Conservation (phyloP, 345 rosid species). For the Salix purpurea region DNA sequence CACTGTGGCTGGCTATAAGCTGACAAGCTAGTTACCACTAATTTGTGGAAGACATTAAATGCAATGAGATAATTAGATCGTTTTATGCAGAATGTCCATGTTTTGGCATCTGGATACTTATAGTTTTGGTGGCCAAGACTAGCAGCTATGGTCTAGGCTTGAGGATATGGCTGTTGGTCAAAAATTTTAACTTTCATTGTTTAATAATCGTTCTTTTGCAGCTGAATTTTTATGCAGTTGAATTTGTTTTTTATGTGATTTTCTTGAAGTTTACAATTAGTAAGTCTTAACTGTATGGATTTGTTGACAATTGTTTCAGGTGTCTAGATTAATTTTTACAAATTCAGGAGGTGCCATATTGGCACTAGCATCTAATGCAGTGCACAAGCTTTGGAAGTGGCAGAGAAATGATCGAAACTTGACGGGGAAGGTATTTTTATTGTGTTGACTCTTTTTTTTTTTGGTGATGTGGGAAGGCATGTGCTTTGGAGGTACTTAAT, state of each 20-base stretch:
- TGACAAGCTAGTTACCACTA: background rate
- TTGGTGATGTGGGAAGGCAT: background rate
- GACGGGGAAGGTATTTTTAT: conserved; percentile 41
- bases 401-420: conserved; percentile 48
- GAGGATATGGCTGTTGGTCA: background rate
- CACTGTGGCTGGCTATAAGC: background rate
- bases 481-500: background rate
- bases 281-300: background rate
- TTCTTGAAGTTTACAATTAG: background rate
- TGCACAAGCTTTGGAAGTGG: conserved; percentile 92
- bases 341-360: conserved; percentile 70
- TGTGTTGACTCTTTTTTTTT: background rate
- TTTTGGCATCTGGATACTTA: background rate
- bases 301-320: conserved; percentile 40
- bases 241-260: background rate
- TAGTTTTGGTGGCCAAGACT: background rate
- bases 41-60: background rate
- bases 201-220: background rate
- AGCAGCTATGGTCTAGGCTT: background rate
- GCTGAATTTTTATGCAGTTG: background rate
- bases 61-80: background rate
- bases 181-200: background rate
- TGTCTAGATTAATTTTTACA: conserved; percentile 67
- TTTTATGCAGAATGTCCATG: background rate
- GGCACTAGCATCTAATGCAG: conserved; percentile 83